Evolutionary conservation across 495 filamentous ascomycete genomes (phyloP).

Genomic region (Echria macrotheca): DNA sequence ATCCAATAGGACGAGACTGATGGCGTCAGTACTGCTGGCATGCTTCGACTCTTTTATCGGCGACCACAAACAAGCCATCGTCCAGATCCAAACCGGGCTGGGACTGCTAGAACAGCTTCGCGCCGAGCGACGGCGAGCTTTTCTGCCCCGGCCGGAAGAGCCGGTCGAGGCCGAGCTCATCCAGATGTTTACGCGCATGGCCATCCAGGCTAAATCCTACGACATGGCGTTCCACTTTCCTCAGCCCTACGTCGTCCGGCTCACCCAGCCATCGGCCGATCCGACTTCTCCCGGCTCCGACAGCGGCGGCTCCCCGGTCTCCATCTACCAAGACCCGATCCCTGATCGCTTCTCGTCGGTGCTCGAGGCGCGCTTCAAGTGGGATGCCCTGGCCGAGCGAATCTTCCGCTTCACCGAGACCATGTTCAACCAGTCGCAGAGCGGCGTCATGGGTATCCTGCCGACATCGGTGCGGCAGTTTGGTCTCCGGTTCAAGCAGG

Average conservation of each 20-base stretch:
- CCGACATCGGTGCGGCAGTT: constrained; percentile 40
- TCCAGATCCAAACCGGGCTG: constrained; percentile 42
- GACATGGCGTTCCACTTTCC: constrained; percentile 58
- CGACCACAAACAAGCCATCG: constrained; percentile 44
- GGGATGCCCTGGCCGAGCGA: constrained; percentile 46
- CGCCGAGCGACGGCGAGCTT: constrained; percentile 32
- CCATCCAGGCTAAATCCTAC: constrained; percentile 55
- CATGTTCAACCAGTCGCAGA: constrained; percentile 40
- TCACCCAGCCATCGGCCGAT: constrained; percentile 32
- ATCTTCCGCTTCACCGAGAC: constrained; percentile 51
- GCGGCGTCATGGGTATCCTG: constrained; percentile 43
- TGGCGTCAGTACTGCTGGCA: constrained; percentile 44
- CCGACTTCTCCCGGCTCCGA: constrained; percentile 39
- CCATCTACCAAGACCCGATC: constrained; percentile 33
- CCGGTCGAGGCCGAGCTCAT: constrained; percentile 52
- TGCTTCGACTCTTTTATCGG: constrained; percentile 50
- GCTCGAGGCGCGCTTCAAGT: constrained; percentile 43
- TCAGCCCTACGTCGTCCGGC: constrained; percentile 48
- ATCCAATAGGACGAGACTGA: constrained; percentile 40
- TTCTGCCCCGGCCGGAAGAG: constrained; percentile 36
- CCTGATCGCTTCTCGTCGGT: constrained; percentile 44
- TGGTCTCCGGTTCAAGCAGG: constrained; percentile 36
- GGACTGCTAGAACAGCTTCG: constrained; percentile 40
- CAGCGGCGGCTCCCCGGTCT: constrained; percentile 35
- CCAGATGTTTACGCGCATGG: constrained; percentile 53